A percentile compares a stretch with the other conserved stretches of the same genome.
These are phyloP conservation scores for Flaveria floridana DNA, from an alignment of 140 eudicot genomes.

Conservation along the genomic window DNA sequence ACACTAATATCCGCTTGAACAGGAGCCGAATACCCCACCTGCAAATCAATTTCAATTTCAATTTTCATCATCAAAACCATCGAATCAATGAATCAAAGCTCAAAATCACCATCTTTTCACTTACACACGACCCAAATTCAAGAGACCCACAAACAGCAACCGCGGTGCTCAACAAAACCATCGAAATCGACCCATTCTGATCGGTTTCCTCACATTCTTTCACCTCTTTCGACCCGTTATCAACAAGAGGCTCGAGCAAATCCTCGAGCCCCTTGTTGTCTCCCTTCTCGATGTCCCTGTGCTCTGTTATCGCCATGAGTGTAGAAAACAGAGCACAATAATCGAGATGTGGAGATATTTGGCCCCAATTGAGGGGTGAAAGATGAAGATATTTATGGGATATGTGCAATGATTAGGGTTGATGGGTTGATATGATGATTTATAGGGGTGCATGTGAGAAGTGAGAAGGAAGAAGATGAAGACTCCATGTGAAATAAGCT, in stretches of 20 bases:
- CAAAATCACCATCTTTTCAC: conserved; percentile 23
- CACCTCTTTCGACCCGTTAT: conserved; percentile 21
- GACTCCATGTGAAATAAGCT: conserved; percentile 50
- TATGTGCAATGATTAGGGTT: conserved; percentile 25
- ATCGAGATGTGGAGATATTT: not conserved
- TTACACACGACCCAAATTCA: conserved; percentile 90
- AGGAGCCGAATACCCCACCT: conserved; percentile 93
- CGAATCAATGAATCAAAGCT: too few species aligned
- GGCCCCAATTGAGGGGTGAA: not conserved
- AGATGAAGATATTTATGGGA: conserved; percentile 30
- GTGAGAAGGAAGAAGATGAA: conserved; percentile 12
- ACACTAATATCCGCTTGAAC: conserved; percentile 61
- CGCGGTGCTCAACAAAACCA: conserved; percentile 69
- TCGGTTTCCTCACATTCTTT: conserved; percentile 33
- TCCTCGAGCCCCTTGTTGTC: conserved; percentile 49
- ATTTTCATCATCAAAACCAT: too few species aligned
- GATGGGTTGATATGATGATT: not conserved
- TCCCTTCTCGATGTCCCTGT: conserved; percentile 55
- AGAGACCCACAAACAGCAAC: conserved; percentile 96
- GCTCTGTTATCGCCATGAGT: conserved; percentile 56
- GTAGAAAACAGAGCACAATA: conserved; percentile 9
- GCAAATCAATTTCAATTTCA: conserved; percentile 23
- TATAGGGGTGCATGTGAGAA: conserved; percentile 9
- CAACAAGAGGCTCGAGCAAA: conserved; percentile 52
- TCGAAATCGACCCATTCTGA: conserved; percentile 42